phyloP scores from a whole-genome alignment of 169 alveolate species.

The Fabrea salina region DNA sequence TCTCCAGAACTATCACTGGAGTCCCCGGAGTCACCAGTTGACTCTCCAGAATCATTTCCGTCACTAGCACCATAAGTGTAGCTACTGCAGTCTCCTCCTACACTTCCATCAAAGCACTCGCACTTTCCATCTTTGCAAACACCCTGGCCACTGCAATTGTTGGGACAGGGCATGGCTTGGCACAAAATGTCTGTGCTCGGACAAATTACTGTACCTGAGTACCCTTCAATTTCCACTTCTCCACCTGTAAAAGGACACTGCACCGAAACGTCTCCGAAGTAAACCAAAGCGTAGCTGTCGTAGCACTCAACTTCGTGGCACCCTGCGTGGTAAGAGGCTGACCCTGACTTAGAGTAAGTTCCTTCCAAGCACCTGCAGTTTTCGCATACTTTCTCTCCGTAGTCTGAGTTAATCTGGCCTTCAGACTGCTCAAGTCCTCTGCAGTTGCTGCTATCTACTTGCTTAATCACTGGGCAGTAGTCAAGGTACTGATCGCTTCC shows the following conservation, averaged over 20 bases:
- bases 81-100: neutral
- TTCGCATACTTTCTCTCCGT: neutral
- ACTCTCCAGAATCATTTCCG: too few species aligned
- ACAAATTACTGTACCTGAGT: neutral
- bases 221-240: neutral
- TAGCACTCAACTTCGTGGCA: neutral
- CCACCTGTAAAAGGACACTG: neutral
- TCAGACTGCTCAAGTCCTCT: neutral
- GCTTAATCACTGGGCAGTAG: neutral
- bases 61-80: neutral
- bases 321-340: neutral
- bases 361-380: neutral
- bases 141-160: neutral
- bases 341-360: neutral
- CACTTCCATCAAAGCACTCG: neutral
- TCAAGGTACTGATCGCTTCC: conserved; percentile 16
- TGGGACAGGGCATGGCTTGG: neutral
- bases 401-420: neutral
- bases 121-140: neutral
- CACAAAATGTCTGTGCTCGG: neutral
- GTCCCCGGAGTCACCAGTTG: too few species aligned
- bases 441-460: neutral
- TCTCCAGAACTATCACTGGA: too few species aligned
- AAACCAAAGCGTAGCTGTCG: neutral
- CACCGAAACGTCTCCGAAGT: neutral